A percentile compares a stretch with the other conserved stretches of the same genome.
Conservation (phyloP, 768 basidiomycete genomes). For the Suillus subalutaceus region DNA sequence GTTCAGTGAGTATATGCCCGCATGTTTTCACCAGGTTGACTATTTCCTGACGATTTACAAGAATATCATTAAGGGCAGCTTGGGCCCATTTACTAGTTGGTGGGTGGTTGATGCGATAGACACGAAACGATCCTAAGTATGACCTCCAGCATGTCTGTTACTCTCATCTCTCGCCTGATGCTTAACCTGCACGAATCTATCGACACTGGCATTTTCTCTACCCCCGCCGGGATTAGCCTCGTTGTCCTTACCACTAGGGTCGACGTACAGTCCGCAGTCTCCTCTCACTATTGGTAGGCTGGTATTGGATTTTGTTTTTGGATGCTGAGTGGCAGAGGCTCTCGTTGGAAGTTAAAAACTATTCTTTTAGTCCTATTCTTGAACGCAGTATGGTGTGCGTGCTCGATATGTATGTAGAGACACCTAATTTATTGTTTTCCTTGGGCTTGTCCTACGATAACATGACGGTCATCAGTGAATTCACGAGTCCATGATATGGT, state of each 20-base stretch:
- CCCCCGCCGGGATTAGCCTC: background rate
- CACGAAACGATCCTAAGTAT: background rate
- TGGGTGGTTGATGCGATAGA: constrained; percentile 23
- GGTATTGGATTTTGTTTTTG: background rate
- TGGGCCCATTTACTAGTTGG: constrained; percentile 55
- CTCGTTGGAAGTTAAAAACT: background rate
- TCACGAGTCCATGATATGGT: no score
- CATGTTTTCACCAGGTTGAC: background rate
- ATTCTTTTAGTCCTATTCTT: no score
- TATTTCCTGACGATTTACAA: background rate
- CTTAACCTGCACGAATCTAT: constrained; percentile 53
- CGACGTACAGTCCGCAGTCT: background rate
- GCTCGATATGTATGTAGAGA: no score
- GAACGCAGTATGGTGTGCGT: no score
- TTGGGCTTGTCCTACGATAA: no score
- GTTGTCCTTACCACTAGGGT: background rate
- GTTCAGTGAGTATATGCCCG: background rate
- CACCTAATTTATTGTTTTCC: no score
- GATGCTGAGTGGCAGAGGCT: background rate
- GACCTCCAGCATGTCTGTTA: constrained; percentile 46
- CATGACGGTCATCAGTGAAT: no score
- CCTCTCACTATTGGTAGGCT: background rate
- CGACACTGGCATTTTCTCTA: constrained; percentile 13
- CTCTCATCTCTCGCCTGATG: constrained; percentile 58
- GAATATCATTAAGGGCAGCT: constrained; percentile 37